phyloP scores from a whole-genome alignment of 129 eudicot genomes.

The Glebionis coronaria region DNA sequence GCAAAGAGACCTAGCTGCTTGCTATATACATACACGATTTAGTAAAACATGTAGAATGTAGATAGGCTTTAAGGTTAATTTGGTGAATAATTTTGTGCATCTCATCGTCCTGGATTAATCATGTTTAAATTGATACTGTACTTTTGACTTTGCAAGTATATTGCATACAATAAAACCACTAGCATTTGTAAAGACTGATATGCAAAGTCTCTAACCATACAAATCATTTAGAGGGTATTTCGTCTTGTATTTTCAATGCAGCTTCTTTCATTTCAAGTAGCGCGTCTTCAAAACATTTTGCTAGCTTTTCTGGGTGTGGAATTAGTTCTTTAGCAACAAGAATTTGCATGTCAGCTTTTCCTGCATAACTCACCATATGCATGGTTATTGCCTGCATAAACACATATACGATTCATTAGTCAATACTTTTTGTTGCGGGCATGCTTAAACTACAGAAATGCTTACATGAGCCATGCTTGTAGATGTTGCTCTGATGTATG shows the following conservation, averaged over 20 bases:
- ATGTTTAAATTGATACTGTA: not conserved
- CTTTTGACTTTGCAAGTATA: not conserved
- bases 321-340: conserved; percentile 80
- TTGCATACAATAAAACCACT: not conserved
- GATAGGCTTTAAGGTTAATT: conserved; percentile 17
- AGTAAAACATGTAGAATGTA: conserved; percentile 3
- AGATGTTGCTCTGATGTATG: conserved; percentile 49
- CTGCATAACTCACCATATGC: conserved; percentile 89
- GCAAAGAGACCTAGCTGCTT: conserved; percentile 33
- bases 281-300: conserved; percentile 79
- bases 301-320: conserved; percentile 61
- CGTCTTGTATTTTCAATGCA: conserved; percentile 22
- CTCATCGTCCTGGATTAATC: conserved; percentile 6
- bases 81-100: conserved; percentile 10
- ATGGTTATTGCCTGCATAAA: conserved; percentile 69
- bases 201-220: not conserved
- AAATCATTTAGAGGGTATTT: conserved; percentile 12
- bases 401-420: conserved; percentile 1
- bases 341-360: conserved; percentile 78
- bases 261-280: conserved; percentile 72
- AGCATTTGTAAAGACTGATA: not conserved
- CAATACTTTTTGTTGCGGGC: conserved; percentile 3
- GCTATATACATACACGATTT: conserved; percentile 16
- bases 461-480: conserved; percentile 75
- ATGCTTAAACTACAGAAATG: not conserved